These are phyloP conservation scores for Cyathus striatus DNA, from an alignment of 768 basidiomycete species.

Conservation along the genomic window DNA sequence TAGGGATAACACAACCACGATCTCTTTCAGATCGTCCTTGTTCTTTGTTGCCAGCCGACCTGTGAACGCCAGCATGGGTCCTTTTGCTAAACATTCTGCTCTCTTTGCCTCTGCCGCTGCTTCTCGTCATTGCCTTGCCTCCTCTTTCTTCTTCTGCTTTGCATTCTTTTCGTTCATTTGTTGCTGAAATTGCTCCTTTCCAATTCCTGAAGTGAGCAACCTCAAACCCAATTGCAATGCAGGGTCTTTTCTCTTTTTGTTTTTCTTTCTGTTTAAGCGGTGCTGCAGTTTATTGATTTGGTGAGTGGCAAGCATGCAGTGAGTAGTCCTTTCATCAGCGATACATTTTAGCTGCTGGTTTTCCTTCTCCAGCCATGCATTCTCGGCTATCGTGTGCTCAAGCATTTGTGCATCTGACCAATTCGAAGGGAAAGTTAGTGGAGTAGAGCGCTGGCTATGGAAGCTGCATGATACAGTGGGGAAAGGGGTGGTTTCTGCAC, in stretches of 20 bases:
- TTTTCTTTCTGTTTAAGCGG: background rate
- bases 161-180: conserved; percentile 2
- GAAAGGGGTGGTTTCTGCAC: background rate
- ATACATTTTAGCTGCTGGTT: background rate
- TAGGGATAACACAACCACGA: conserved; percentile 1
- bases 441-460: background rate
- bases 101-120: background rate
- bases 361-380: background rate
- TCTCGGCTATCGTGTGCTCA: background rate
- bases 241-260: background rate
- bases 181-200: conserved; percentile 1
- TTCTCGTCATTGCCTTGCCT: background rate
- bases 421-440: background rate
- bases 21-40: conserved; percentile 6
- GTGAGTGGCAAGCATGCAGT: background rate
- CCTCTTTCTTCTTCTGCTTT: conserved; percentile 3
- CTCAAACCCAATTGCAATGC: background rate
- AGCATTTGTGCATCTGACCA: background rate
- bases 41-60: conserved; percentile 4
- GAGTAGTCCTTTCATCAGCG: background rate
- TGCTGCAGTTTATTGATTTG: background rate
- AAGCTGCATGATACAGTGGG: background rate
- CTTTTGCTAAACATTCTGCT: background rate
- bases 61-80: conserved; percentile 1
- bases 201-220: background rate